Conservation (phyloP, 169 alveolate species). For the Plasmodium gonderi region DNA sequence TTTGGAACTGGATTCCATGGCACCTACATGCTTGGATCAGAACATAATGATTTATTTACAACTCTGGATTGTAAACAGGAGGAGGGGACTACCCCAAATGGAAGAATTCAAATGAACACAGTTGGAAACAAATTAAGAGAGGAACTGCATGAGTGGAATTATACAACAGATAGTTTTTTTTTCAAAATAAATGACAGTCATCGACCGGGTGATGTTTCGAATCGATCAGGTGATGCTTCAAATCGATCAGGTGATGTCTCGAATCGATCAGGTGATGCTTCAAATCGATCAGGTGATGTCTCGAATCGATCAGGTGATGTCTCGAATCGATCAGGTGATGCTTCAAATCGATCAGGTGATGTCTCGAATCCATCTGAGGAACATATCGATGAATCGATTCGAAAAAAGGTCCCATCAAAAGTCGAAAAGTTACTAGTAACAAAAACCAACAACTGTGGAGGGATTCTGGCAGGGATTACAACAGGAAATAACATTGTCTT, state of each 20-base stretch:
- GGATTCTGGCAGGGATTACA: conserved; percentile 46
- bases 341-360: background rate
- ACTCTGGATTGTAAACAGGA: background rate
- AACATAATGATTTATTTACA: conserved; percentile 34
- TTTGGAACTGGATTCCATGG: conserved; percentile 54
- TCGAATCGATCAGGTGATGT: background rate
- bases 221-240: background rate
- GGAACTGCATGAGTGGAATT: background rate
- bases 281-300: no score
- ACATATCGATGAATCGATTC: background rate
- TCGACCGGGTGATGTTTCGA: background rate
- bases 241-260: no score
- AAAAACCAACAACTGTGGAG: conserved; percentile 47
- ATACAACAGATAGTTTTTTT: background rate
- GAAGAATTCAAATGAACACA: background rate
- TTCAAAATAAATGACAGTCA: background rate
- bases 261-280: background rate
- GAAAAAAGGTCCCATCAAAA: background rate
- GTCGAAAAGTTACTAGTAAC: conserved; percentile 1
- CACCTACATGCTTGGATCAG: conserved; percentile 38
- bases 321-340: background rate
- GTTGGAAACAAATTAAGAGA: background rate
- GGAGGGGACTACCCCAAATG: background rate
- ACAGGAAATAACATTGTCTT: conserved; percentile 44
- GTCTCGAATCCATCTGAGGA: background rate